These are phyloP conservation scores for Neopestalotiopsis clavispora DNA, from an alignment of 2,329 filamentous ascomycete species.

Conservation along the genomic window DNA sequence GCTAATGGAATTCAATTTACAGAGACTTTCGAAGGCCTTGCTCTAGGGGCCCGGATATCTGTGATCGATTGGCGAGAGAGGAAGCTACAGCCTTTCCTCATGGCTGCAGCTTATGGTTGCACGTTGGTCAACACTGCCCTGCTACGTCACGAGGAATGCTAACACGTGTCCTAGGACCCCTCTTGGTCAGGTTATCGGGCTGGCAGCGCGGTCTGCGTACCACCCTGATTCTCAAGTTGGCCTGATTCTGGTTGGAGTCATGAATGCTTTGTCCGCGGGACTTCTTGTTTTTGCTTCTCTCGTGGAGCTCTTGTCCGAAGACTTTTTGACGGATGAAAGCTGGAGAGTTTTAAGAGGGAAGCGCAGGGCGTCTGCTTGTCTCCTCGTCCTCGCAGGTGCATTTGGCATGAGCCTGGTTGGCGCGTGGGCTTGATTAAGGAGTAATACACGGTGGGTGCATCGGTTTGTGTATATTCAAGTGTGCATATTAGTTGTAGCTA, in stretches of 20 bases:
- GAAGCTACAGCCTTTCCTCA: conserved; percentile 57
- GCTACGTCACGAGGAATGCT: no score
- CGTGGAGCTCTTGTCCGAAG: conserved; percentile 74
- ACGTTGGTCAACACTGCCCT: no score
- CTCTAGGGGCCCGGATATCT: conserved; percentile 68
- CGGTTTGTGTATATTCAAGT: no score
- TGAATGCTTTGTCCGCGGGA: conserved; percentile 75
- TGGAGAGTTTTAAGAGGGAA: conserved; percentile 60
- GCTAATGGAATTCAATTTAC: no score
- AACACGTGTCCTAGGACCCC: conserved; percentile 55
- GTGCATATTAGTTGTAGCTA: no score
- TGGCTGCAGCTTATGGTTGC: conserved; percentile 61
- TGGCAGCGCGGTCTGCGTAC: conserved; percentile 72
- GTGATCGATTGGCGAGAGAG: conserved; percentile 50
- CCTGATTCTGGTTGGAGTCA: conserved; percentile 73
- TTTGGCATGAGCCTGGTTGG: conserved; percentile 68
- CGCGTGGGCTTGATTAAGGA: conserved; percentile 58
- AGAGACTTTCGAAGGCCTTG: conserved; percentile 59
- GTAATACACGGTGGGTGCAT: no score
- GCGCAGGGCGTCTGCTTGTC: conserved; percentile 57
- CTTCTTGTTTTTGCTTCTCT: conserved; percentile 74
- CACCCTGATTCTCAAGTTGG: conserved; percentile 69
- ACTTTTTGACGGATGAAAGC: conserved; percentile 70
- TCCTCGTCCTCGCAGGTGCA: conserved; percentile 63
- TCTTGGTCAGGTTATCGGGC: conserved; percentile 74